Evolutionary conservation across 1,284 basidiomycete species (phyloP).

Genomic region (Ustilago cynodontis): DNA sequence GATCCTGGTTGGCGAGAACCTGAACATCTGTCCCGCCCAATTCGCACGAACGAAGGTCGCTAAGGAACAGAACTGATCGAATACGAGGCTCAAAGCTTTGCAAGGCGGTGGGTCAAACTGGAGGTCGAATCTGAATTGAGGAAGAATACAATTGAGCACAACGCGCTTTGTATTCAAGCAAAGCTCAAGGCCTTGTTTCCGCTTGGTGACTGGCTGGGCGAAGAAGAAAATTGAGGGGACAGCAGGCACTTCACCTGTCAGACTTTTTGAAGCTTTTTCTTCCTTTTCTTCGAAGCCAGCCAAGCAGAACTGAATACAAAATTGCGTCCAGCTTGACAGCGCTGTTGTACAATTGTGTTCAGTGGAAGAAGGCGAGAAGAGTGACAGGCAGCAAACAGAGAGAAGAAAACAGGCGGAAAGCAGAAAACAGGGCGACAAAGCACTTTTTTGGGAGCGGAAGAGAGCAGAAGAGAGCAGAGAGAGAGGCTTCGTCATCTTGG

Average conservation of each 20-base stretch:
- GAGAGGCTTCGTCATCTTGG: slow-evolving; percentile 3
- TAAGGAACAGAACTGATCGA: not conserved
- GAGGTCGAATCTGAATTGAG: not conserved
- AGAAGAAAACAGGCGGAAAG: slow-evolving; percentile 1
- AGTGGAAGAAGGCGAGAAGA: not conserved
- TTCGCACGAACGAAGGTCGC: no score
- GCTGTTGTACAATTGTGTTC: not conserved
- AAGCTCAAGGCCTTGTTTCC: not conserved
- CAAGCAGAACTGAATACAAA: not conserved
- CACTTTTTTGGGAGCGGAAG: not conserved
- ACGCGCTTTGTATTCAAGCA: not conserved
- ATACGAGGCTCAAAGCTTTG: not conserved
- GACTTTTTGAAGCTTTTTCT: not conserved
- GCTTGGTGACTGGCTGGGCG: not conserved
- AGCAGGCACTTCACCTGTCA: not conserved
- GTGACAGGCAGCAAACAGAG: slow-evolving; percentile 3
- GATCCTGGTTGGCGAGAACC: no score
- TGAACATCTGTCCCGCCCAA: no score
- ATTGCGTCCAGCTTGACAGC: not conserved
- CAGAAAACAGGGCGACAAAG: slow-evolving; percentile 3
- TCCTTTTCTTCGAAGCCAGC: not conserved
- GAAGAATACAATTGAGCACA: not conserved
- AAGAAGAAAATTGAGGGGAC: slow-evolving; percentile 2
- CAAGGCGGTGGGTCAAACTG: not conserved
- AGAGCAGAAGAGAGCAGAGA: not conserved